These are phyloP conservation scores for Fusarium tricinctum DNA, from an alignment of 2,329 filamentous ascomycete genomes.

Conservation along the genomic window DNA sequence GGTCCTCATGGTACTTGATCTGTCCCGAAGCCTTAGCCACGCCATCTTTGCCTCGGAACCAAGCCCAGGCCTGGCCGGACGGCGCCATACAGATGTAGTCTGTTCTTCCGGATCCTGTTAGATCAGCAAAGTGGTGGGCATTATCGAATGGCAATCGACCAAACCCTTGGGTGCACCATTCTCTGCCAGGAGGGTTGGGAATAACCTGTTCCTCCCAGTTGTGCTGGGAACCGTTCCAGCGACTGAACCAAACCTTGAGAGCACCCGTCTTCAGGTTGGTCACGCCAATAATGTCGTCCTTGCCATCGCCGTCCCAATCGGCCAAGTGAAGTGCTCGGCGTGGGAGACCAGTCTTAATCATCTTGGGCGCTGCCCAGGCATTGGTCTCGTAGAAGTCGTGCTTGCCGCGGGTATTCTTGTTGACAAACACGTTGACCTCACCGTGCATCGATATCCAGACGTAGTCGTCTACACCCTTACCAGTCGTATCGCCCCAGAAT, in stretches of 20 bases:
- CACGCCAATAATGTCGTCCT: constrained; percentile 9
- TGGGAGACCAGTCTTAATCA: constrained; percentile 6
- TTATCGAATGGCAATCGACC: constrained; percentile 8
- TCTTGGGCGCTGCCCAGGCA: constrained; percentile 2
- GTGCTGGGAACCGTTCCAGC: background rate
- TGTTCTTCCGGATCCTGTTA: background rate
- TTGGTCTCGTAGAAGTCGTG: constrained; percentile 11
- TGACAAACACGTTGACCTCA: constrained; percentile 9
- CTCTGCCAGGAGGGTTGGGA: constrained; percentile 3
- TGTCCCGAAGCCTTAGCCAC: constrained; percentile 4
- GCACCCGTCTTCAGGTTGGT: constrained; percentile 10
- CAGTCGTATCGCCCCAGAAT: constrained; percentile 11
- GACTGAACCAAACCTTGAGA: constrained; percentile 11
- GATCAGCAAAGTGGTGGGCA: constrained; percentile 9
- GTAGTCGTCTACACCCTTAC: constrained; percentile 5
- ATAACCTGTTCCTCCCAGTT: constrained; percentile 1
- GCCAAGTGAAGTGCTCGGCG: constrained; percentile 1
- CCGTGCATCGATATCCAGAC: constrained; percentile 15
- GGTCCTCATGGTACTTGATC: constrained; percentile 4
- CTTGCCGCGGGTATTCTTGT: background rate
- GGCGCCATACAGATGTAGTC: constrained; percentile 14
- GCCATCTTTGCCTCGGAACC: constrained; percentile 3
- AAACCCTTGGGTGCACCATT: constrained; percentile 8
- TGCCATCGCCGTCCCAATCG: constrained; percentile 6
- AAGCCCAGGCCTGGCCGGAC: constrained; percentile 8